Conservation (phyloP, 306 rosid genomes). For the Spatholobus suberectus region DNA sequence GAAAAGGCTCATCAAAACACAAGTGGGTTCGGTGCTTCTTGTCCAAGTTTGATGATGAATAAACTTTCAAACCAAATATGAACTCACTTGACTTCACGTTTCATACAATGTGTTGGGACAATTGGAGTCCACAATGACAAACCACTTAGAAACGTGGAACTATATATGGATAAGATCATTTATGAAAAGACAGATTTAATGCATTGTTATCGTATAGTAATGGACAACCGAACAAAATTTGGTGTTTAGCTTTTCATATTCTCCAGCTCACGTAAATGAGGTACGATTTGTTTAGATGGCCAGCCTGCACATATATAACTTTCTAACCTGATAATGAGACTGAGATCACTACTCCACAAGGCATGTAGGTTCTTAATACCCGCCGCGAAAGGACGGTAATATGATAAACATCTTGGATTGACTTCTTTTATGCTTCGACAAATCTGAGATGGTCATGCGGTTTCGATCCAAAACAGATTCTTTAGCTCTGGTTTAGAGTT, state of each 20-base stretch:
- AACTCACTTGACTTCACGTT: not conserved
- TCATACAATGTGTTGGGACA: slow-evolving; percentile 22
- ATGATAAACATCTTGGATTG: no score
- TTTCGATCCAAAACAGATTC: no score
- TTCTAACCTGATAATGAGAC: no score
- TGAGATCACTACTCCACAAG: no score
- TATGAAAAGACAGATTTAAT: not conserved
- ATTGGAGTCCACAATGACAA: slow-evolving; percentile 14
- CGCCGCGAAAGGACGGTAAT: no score
- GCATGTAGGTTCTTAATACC: no score
- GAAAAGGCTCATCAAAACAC: not conserved
- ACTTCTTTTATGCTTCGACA: no score
- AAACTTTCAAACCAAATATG: not conserved
- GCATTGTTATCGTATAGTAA: not conserved
- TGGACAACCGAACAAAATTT: not conserved
- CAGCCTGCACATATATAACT: no score
- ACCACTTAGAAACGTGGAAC: not conserved
- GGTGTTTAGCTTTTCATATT: not conserved
- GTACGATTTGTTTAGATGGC: not conserved
- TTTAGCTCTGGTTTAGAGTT: no score
- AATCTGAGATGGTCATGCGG: no score
- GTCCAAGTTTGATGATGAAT: not conserved
- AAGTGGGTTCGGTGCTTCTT: not conserved
- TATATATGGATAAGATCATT: not conserved
- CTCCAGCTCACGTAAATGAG: not conserved